Conservation (phyloP, 352 stramenopile genomes). For the Pythium insidiosum region DNA sequence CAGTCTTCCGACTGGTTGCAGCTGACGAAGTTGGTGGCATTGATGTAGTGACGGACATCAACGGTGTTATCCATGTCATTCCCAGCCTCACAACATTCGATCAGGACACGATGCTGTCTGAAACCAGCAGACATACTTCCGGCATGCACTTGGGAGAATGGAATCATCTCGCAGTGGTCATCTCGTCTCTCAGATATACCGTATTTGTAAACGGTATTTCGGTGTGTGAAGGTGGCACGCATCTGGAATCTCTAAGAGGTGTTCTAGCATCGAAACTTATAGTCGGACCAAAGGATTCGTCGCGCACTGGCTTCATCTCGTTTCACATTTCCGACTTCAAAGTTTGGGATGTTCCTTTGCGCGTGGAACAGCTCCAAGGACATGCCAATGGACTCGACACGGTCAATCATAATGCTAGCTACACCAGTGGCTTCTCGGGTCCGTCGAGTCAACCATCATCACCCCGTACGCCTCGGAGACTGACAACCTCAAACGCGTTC, state of each 20-base stretch:
- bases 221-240: conserved; percentile 1
- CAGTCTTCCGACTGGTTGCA: too few species aligned
- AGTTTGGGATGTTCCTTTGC: conserved; percentile 51
- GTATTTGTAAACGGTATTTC: conserved; percentile 36
- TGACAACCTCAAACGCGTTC: too few species aligned
- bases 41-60: too few species aligned
- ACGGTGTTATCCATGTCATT: too few species aligned
- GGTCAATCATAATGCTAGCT: conserved; percentile 7
- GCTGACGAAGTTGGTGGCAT: too few species aligned
- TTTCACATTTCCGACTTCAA: conserved; percentile 49
- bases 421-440: conserved; percentile 6
- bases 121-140: not conserved
- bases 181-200: conserved; percentile 22
- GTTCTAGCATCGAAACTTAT: too few species aligned
- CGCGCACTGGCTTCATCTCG: too few species aligned
- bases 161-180: conserved; percentile 45
- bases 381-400: conserved; percentile 39
- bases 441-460: conserved; percentile 17
- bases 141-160: conserved; percentile 17
- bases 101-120: too few species aligned
- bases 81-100: too few species aligned
- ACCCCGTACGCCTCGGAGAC: conserved; percentile 20
- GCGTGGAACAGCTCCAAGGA: conserved; percentile 42
- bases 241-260: not conserved
- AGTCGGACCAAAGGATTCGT: too few species aligned